Evolutionary conservation across 2,329 filamentous ascomycete genomes (phyloP), one percentile per base, ranked within the genome.

Genomic region (Penicillium polonicum): DNA sequence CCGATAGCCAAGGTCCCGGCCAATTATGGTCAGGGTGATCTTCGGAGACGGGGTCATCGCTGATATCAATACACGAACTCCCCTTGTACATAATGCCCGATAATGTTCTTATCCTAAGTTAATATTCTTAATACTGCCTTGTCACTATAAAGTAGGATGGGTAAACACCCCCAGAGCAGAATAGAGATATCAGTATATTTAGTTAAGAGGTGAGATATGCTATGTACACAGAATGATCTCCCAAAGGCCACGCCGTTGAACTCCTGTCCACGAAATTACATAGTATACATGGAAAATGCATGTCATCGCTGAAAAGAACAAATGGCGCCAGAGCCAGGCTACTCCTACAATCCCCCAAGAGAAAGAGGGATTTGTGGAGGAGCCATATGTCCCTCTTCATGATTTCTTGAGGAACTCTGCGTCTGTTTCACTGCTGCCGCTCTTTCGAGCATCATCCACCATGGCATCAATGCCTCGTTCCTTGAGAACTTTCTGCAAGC

Each of bases 391-490:
- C 25, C 17, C 19, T 13, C 13, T 29, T 68, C 58, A 68, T 38
- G 65, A 64, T 39, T 67, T 72, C 48, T 69, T 76, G 79, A 90
- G 80, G 68, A 89, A 84, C 63, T 88, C 80, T 12, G 85, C 79
- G 72, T 97, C 93, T 61, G 91, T 94, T 65, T 97, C 94, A 68
- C 87, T 90, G 68, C 91, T 92, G 70, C 42, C 29, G 25, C 92
- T 90, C 65, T 94, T 91, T 59, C 92, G 83, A 19, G 93, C 93
- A 68, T 97, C 94, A 8, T 92, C 90, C 12, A 99, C 80, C 81
- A 97, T 90, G 68, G 89, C 90, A 75, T 97, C 92, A 71, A 99
- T 96, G 57, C 94, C 94, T 68, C 89, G 85, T 56, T 91, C 87
- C 76, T 94, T 95, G 49, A 99, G 81, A 3, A 88, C 92, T 78